Percentiles rank a stretch among this genome's conserved stretches.
These are phyloP conservation scores for Chiua virens DNA, from an alignment of 768 basidiomycete genomes.

Conservation along the genomic window DNA sequence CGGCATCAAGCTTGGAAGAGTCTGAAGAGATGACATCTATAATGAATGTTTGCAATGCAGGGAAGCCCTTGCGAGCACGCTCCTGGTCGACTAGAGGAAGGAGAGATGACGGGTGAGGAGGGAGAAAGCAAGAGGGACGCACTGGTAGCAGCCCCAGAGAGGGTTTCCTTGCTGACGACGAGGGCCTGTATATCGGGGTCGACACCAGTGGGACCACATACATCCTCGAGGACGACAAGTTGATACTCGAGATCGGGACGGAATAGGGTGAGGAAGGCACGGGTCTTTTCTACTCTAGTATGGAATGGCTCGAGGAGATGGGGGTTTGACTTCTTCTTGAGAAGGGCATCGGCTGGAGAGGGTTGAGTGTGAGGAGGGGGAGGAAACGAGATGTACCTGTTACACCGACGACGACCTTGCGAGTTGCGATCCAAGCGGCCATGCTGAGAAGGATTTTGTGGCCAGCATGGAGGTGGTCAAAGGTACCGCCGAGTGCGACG, in stretches of 20 bases:
- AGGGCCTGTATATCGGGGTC: constrained; percentile 90
- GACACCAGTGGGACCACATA: constrained; percentile 88
- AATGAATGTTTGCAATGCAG: constrained; percentile 63
- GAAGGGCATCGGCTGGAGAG: constrained; percentile 61
- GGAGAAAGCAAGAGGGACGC: constrained; percentile 11
- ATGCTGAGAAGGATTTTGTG: constrained; percentile 97
- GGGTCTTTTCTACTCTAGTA: constrained; percentile 55
- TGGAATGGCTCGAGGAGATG: constrained; percentile 64
- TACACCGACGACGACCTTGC: constrained; percentile 88
- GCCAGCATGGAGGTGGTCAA: constrained; percentile 96
- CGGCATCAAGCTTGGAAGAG: constrained; percentile 55
- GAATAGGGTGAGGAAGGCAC: constrained; percentile 70
- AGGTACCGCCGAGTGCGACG: constrained; percentile 91
- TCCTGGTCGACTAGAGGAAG: constrained; percentile 56
- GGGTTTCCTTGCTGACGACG: constrained; percentile 89
- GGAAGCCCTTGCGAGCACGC: constrained; percentile 55
- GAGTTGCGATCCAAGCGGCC: constrained; percentile 76
- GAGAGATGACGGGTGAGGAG: not conserved
- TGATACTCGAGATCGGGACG: constrained; percentile 64
- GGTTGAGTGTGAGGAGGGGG: constrained; percentile 10
- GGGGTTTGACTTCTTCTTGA: constrained; percentile 69
- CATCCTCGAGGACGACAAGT: constrained; percentile 75
- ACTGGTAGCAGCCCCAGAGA: constrained; percentile 74
- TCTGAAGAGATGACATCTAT: constrained; percentile 89
- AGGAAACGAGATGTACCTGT: constrained; percentile 51